Percentiles rank a stretch among this genome's conserved stretches.
These are phyloP conservation scores for Euphrasia confusa DNA, from an alignment of 257 asterid species.

Conservation along the genomic window DNA sequence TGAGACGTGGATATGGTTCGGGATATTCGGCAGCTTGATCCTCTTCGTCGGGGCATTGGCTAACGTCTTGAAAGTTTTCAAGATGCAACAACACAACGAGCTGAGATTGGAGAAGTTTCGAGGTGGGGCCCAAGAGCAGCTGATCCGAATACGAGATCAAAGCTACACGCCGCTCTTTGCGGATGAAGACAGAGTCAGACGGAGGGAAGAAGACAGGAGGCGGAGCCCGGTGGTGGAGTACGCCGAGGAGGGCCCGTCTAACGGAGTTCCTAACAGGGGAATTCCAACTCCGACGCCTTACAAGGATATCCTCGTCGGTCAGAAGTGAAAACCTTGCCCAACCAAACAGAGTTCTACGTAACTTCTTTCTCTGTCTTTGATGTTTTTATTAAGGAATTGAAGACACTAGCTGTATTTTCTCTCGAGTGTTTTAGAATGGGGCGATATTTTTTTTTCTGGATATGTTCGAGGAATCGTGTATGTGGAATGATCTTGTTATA, in stretches of 20 bases:
- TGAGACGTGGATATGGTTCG: constrained; percentile 57
- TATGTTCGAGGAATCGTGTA: too few relatives aligned
- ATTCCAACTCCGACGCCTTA: constrained; percentile 46
- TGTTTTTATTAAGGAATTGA: too few relatives aligned
- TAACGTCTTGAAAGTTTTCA: constrained; percentile 74
- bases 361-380: background rate
- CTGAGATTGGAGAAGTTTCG: constrained; percentile 79
- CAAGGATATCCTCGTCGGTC: constrained; percentile 58
- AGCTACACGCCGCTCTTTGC: constrained; percentile 48
- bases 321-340: constrained; percentile 23
- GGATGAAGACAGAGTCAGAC: constrained; percentile 13
- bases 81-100: constrained; percentile 65
- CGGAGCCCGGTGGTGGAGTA: background rate
- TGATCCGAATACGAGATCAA: constrained; percentile 40
- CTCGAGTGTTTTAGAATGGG: background rate
- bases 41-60: constrained; percentile 64
- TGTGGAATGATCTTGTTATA: too few relatives aligned
- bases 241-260: constrained; percentile 6
- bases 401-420: too few relatives aligned
- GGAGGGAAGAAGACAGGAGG: constrained; percentile 4
- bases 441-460: too few relatives aligned
- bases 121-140: constrained; percentile 80
- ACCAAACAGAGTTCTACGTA: background rate
- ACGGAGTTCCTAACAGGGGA: background rate
- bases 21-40: constrained; percentile 54